phyloP scores from a whole-genome alignment of 495 filamentous ascomycete species.

The Xylaria castorea region DNA sequence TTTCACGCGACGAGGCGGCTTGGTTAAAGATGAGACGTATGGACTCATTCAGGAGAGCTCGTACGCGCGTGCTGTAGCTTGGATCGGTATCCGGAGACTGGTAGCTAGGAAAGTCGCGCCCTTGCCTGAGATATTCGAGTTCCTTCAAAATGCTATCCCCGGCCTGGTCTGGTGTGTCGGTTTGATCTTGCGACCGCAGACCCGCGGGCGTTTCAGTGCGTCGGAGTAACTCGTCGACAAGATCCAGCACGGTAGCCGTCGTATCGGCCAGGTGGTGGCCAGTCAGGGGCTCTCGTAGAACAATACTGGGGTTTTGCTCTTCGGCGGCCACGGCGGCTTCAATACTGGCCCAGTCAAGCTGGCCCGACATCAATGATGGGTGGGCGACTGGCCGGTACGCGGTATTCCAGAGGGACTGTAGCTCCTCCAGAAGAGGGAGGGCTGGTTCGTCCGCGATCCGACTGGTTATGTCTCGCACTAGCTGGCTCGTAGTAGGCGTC shows the following conservation, averaged over 20 bases:
- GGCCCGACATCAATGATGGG: slow-evolving; percentile 32
- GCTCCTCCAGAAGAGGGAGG: slow-evolving; percentile 26
- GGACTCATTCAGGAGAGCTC: slow-evolving; percentile 42
- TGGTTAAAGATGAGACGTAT: slow-evolving; percentile 44
- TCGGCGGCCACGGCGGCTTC: slow-evolving; percentile 35
- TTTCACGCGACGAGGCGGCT: slow-evolving; percentile 32
- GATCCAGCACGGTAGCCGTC: slow-evolving; percentile 32
- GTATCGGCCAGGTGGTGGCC: slow-evolving; percentile 33
- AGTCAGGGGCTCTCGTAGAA: slow-evolving; percentile 37
- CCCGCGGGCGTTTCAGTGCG: background rate
- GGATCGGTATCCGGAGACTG: slow-evolving; percentile 33
- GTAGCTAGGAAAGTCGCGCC: slow-evolving; percentile 45
- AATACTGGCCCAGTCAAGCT: slow-evolving; percentile 34
- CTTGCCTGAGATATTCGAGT: slow-evolving; percentile 23
- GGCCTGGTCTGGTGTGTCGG: background rate
- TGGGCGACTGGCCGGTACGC: slow-evolving; percentile 23
- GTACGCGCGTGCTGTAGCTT: slow-evolving; percentile 22
- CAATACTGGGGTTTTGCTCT: slow-evolving; percentile 26
- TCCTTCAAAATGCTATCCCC: slow-evolving; percentile 22
- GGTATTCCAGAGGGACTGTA: slow-evolving; percentile 28
- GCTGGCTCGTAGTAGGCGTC: background rate
- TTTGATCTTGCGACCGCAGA: background rate
- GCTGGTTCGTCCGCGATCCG: background rate
- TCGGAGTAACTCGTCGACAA: slow-evolving; percentile 40
- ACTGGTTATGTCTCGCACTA: background rate